Percentiles rank a stretch among this genome's conserved stretches.
Evolutionary conservation across 306 rosid genomes (phyloP).

Genomic region (Trichosanthes truncata): DNA sequence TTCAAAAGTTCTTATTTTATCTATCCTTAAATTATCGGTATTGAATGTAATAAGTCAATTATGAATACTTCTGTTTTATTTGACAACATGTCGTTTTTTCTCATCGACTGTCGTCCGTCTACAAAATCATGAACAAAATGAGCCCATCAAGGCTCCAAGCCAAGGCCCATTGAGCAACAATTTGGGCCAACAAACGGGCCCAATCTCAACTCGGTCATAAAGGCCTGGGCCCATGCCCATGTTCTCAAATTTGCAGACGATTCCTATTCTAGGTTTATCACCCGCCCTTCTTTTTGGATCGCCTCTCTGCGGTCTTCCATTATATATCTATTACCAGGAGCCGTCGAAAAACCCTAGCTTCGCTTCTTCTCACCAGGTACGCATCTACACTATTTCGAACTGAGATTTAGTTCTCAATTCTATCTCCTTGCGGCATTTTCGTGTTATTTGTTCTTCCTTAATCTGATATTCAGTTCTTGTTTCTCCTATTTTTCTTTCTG

Average conservation of each 20-base stretch:
- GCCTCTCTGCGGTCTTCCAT: not conserved
- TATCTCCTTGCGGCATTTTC: too few relatives aligned
- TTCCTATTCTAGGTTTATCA: not conserved
- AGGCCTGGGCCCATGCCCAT: not conserved
- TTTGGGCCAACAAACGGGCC: not conserved
- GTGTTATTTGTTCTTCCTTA: not conserved
- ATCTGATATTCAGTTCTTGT: not conserved
- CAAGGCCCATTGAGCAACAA: not conserved
- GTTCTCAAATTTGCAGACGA: not conserved
- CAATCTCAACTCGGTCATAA: not conserved
- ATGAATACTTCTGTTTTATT: too few relatives aligned
- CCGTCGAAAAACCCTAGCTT: slow-evolving; percentile 10
- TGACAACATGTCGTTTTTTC: not conserved
- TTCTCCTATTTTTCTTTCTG: not conserved
- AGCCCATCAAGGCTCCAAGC: not conserved
- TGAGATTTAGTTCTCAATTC: not conserved
- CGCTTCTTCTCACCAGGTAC: not conserved
- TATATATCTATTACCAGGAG: not conserved
- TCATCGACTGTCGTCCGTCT: not conserved
- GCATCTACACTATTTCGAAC: not conserved
- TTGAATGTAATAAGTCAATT: too few relatives aligned
- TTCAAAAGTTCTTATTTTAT: too few relatives aligned
- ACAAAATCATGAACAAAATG: not conserved
- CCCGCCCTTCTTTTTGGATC: not conserved
- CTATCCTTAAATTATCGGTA: too few relatives aligned